A percentile compares a stretch with the other conserved stretches of the same genome.
phyloP scores from a whole-genome alignment of 164 flowering plant species.

The Berberis vulgaris region DNA sequence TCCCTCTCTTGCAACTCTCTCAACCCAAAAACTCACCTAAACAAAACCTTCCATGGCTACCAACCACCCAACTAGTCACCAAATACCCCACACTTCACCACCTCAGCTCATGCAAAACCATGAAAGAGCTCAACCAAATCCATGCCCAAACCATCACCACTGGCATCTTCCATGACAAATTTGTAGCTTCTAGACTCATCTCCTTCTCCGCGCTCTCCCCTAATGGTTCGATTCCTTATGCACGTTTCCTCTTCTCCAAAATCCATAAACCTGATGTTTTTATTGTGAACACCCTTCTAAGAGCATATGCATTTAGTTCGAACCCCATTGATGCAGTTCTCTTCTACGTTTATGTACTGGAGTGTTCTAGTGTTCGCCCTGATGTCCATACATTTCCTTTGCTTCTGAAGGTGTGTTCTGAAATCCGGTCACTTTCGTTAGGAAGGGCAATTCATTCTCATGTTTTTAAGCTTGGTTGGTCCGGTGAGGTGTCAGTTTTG shows the following conservation, averaged over 20 bases:
- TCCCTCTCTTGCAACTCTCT: constrained; percentile 1
- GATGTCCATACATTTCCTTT: constrained; percentile 18
- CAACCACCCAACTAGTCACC: constrained; percentile 14
- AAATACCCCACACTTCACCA: constrained; percentile 19
- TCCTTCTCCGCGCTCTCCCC: constrained; percentile 28
- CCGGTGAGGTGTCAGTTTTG: constrained; percentile 11
- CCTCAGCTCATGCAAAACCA: constrained; percentile 23
- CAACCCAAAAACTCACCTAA: neutral
- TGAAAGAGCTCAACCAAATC: constrained; percentile 25
- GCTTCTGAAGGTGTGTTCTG: constrained; percentile 23
- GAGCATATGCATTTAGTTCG: constrained; percentile 15
- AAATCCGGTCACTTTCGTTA: constrained; percentile 11
- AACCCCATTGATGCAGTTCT: constrained; percentile 16
- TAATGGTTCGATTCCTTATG: constrained; percentile 18
- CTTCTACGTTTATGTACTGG: constrained; percentile 15
- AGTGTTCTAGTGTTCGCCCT: constrained; percentile 12
- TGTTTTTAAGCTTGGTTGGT: constrained; percentile 14
- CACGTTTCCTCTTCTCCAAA: constrained; percentile 16
- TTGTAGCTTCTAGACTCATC: constrained; percentile 25
- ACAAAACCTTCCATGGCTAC: constrained; percentile 20
- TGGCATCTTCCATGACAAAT: constrained; percentile 18
- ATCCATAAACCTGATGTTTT: constrained; percentile 21
- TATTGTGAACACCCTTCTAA: constrained; percentile 17
- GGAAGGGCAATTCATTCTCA: constrained; percentile 20
- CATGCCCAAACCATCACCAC: constrained; percentile 27